A percentile compares a stretch with the other conserved stretches of the same genome.
Conservation (phyloP, 208 protist species). For the Leishmania guyanensis region DNA sequence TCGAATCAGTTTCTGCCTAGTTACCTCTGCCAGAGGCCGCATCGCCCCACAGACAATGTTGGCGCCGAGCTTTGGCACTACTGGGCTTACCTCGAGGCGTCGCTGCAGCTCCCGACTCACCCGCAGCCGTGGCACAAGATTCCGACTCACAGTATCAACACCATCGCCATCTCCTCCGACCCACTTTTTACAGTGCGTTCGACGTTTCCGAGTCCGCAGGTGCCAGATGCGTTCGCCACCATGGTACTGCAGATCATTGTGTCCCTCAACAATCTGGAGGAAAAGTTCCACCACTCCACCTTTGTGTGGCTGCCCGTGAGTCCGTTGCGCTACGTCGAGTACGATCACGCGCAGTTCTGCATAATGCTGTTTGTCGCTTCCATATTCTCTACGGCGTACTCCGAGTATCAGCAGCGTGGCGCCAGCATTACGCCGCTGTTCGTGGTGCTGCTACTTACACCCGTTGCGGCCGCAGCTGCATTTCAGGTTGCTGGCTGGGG, state of each 20-base stretch:
- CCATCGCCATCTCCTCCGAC: conserved; percentile 51
- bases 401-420: conserved; percentile 53
- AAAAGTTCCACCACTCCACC: conserved; percentile 72
- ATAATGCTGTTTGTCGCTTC: conserved; percentile 57
- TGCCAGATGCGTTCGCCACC: conserved; percentile 9
- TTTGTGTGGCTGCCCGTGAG: conserved; percentile 65
- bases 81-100: conserved; percentile 30
- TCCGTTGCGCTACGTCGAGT: conserved; percentile 45
- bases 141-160: conserved; percentile 55
- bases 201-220: background rate
- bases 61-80: conserved; percentile 20
- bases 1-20: conserved; percentile 11
- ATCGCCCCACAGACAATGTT: background rate
- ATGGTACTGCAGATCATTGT: conserved; percentile 39
- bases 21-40: conserved; percentile 47
- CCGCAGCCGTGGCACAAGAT: conserved; percentile 47
- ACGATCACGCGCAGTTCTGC: conserved; percentile 66
- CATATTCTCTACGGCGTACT: conserved; percentile 59
- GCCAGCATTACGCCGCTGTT: conserved; percentile 44
- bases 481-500: conserved; percentile 28
- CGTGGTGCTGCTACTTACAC: conserved; percentile 29
- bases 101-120: conserved; percentile 30
- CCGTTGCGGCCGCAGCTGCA: conserved; percentile 15
- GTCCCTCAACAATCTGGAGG: conserved; percentile 65
- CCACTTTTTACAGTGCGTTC: background rate